Evolutionary conservation across 768 basidiomycete genomes (phyloP).

Genomic region (Gymnopilus junonius): DNA sequence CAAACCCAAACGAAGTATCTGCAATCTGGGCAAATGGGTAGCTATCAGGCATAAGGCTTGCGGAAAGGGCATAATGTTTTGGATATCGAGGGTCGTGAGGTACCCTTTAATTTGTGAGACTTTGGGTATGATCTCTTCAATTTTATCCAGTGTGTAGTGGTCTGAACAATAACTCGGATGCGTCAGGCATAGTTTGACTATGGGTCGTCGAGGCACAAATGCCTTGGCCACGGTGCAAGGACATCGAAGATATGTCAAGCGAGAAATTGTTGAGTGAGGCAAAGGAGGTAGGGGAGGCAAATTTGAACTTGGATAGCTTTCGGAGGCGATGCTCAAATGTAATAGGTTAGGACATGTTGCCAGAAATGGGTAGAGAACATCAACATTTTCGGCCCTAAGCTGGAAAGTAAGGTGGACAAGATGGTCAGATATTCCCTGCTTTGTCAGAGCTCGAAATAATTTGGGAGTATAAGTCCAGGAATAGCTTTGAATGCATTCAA

Average conservation of each 20-base stretch:
- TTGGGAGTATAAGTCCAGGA: neutral
- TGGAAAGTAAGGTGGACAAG: neutral
- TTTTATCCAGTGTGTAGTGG: neutral
- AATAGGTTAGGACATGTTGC: neutral
- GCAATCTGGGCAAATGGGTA: neutral
- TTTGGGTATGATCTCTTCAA: neutral
- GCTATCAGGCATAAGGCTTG: neutral
- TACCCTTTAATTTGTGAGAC: neutral
- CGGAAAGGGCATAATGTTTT: neutral
- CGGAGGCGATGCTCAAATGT: neutral
- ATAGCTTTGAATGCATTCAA: neutral
- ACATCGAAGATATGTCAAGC: neutral
- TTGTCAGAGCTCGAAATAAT: neutral
- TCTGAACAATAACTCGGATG: neutral
- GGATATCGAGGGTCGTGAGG: neutral
- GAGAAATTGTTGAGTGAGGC: neutral
- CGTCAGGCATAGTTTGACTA: neutral
- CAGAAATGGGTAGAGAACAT: conserved; percentile 1
- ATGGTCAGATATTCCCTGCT: neutral
- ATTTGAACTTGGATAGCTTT: neutral
- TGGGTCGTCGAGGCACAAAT: neutral
- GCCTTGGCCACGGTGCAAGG: neutral
- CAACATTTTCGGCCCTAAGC: neutral
- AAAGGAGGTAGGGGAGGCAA: neutral
- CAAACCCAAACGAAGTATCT: neutral